These are phyloP conservation scores for Erodium texanum DNA, from an alignment of 441 rosid species.

Conservation along the genomic window DNA sequence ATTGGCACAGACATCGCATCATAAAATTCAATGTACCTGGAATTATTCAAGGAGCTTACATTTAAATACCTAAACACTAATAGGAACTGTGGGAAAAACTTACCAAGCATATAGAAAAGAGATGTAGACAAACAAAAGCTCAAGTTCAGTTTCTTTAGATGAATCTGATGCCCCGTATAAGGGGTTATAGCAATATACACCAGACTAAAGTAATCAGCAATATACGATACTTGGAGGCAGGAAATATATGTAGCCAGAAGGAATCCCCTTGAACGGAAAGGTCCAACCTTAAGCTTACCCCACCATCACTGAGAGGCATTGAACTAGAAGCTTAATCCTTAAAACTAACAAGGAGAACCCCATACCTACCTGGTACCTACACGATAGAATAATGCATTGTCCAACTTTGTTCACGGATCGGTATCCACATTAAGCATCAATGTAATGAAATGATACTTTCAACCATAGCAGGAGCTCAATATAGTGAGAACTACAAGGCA, in stretches of 20 bases:
- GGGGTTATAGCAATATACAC: conserved; percentile 28
- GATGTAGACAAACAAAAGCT: conserved; percentile 55
- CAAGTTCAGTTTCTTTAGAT: conserved; percentile 61
- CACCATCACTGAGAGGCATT: conserved; percentile 15
- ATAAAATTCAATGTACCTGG: conserved; percentile 89
- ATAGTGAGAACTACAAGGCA: conserved; percentile 14
- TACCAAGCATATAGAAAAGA: conserved; percentile 42
- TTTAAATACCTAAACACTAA: conserved; percentile 22
- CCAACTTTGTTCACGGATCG: conserved; percentile 8
- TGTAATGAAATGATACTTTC: background rate
- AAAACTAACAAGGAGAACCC: conserved; percentile 3
- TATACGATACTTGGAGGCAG: background rate
- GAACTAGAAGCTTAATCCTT: conserved; percentile 14
- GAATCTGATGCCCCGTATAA: conserved; percentile 45
- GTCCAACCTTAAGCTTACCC: conserved; percentile 8
- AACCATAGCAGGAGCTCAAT: conserved; percentile 14
- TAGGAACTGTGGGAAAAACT: conserved; percentile 26
- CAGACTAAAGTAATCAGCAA: background rate
- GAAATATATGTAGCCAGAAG: background rate
- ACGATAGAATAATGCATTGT: background rate
- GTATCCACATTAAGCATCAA: background rate
- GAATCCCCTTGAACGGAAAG: conserved; percentile 10
- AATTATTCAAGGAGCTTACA: conserved; percentile 26
- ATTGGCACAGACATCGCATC: conserved; percentile 89
- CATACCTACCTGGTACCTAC: background rate